These are phyloP conservation scores for Phyllosticta capitalensis DNA, from an alignment of 2,329 filamentous ascomycete species.

Conservation along the genomic window DNA sequence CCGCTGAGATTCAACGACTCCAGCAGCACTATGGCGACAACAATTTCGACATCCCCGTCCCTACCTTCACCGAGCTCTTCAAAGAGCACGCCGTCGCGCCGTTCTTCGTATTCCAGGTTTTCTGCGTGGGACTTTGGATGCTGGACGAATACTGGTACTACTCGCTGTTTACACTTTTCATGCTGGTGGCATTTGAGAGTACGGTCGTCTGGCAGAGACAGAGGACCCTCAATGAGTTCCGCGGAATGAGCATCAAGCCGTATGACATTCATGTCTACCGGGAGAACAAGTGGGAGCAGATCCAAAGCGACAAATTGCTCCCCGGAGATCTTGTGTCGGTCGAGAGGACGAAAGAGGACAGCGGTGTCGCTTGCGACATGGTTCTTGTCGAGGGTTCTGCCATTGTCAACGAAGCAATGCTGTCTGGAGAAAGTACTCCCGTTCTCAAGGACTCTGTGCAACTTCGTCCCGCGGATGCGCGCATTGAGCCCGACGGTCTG, in stretches of 20 bases:
- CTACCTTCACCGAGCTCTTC: conserved; percentile 90
- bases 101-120: conserved; percentile 98
- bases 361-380: conserved; percentile 96
- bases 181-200: conserved; percentile 95
- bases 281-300: conserved; percentile 76
- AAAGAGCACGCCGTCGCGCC: conserved; percentile 97
- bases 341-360: conserved; percentile 88
- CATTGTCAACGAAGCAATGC: conserved; percentile 98
- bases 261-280: conserved; percentile 91
- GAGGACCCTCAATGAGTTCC: conserved; percentile 89
- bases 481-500: conserved; percentile 76
- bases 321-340: conserved; percentile 92
- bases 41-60: conserved; percentile 94
- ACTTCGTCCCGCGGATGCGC: conserved; percentile 71
- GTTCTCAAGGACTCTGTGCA: conserved; percentile 93
- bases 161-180: conserved; percentile 95
- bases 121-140: conserved; percentile 98
- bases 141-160: conserved; percentile 99
- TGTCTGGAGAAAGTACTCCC: conserved; percentile 95
- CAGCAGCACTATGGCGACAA: conserved; percentile 93
- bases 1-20: conserved; percentile 67
- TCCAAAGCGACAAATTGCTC: conserved; percentile 81
- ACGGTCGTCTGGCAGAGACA: conserved; percentile 99
- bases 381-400: conserved; percentile 86
- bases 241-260: conserved; percentile 98